Conservation (phyloP, 1,284 basidiomycete genomes). For the Austroboletus niveus region DNA sequence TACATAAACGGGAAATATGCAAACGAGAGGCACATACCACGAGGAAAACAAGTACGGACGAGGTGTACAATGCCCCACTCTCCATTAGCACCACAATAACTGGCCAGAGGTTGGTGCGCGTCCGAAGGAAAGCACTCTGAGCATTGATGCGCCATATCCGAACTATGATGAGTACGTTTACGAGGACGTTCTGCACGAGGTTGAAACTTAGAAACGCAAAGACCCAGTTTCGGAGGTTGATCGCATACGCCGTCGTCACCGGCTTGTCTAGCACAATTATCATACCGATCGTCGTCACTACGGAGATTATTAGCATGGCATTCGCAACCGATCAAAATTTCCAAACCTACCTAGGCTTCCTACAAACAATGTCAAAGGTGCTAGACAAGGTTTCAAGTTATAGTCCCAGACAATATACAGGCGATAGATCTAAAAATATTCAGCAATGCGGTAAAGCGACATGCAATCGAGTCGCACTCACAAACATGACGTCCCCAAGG, state of each 20-base stretch:
- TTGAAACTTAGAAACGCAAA: slow-evolving; percentile 8
- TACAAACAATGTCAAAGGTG: slow-evolving; percentile 1
- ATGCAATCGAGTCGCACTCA: not conserved
- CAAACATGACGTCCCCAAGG: slow-evolving; percentile 11
- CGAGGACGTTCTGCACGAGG: slow-evolving; percentile 7
- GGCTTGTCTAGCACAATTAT: not conserved
- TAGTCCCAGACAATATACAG: slow-evolving; percentile 7
- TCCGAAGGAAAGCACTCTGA: not conserved
- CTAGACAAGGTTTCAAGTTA: slow-evolving; percentile 6
- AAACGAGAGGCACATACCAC: not conserved
- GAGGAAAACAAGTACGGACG: slow-evolving; percentile 5
- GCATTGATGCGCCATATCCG: slow-evolving; percentile 8
- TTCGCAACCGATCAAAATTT: not conserved
- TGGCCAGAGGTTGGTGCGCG: slow-evolving; percentile 1
- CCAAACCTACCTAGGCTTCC: slow-evolving; percentile 3
- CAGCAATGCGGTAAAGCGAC: not conserved
- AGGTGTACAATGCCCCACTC: slow-evolving; percentile 10
- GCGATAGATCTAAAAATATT: slow-evolving; percentile 6
- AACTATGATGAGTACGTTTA: slow-evolving; percentile 5
- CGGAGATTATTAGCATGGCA: not conserved
- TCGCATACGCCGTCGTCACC: slow-evolving; percentile 2
- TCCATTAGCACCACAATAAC: slow-evolving; percentile 8
- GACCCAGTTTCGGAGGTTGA: slow-evolving; percentile 4
- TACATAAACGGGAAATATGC: not conserved
- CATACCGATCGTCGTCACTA: slow-evolving; percentile 2